Evolutionary conservation across 352 stramenopile genomes (phyloP).

Genomic region (Phytophthora quininea): DNA sequence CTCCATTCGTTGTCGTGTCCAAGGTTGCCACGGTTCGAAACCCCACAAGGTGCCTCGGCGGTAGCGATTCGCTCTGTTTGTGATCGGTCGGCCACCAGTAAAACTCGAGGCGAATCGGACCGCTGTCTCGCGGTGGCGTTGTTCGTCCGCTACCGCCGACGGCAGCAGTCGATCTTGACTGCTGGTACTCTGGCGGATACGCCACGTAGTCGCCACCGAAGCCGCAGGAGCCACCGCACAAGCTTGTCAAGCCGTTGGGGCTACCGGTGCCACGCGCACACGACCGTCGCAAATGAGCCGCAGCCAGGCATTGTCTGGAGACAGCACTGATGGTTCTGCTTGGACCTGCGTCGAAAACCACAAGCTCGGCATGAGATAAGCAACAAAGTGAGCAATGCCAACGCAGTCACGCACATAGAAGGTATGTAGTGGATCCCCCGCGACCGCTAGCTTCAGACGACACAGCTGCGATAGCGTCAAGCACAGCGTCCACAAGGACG

Average conservation of each 20-base stretch:
- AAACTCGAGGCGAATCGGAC: constrained; percentile 25
- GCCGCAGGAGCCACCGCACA: constrained; percentile 13
- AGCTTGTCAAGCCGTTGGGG: constrained; percentile 31
- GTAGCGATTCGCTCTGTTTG: neutral
- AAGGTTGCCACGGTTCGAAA: constrained; percentile 22
- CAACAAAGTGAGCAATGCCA: neutral
- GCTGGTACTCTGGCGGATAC: constrained; percentile 13
- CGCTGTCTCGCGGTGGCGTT: neutral
- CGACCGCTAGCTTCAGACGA: constrained; percentile 25
- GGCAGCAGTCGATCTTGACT: neutral
- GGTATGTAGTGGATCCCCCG: constrained; percentile 25
- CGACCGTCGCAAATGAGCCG: constrained; percentile 42
- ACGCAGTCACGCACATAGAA: constrained; percentile 25
- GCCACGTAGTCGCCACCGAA: constrained; percentile 36
- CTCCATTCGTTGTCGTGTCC: constrained; percentile 8
- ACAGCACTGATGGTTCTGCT: constrained; percentile 29
- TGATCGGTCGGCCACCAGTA: constrained; percentile 23
- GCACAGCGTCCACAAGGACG: constrained; percentile 35
- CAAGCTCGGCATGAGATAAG: neutral
- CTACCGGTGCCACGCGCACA: constrained; percentile 24
- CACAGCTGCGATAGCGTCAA: constrained; percentile 38
- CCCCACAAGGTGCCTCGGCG: constrained; percentile 1
- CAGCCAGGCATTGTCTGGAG: constrained; percentile 32
- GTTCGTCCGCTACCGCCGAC: neutral
- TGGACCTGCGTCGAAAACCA: constrained; percentile 26